These are phyloP conservation scores for Podospora comata DNA, from an alignment of 495 filamentous ascomycete genomes.

Conservation along the genomic window DNA sequence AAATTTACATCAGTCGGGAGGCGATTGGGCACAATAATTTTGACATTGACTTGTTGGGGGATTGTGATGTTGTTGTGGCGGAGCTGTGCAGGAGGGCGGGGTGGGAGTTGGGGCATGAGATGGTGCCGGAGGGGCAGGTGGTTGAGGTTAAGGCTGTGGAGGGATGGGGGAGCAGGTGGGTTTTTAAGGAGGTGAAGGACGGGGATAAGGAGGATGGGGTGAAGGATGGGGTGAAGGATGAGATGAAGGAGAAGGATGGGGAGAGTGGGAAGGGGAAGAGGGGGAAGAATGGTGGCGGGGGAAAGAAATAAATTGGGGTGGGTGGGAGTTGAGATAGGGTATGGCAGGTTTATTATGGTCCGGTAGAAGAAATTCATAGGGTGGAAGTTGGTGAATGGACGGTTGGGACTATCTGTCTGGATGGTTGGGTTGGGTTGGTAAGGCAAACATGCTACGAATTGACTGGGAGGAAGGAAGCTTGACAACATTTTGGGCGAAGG, in stretches of 20 bases:
- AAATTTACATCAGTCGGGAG: conserved; percentile 90
- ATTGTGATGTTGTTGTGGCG: conserved; percentile 86
- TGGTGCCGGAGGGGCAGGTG: conserved; percentile 69
- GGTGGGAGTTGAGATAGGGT: too few species aligned
- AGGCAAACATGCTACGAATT: too few species aligned
- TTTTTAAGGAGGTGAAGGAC: conserved; percentile 2
- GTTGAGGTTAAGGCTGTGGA: conserved; percentile 36
- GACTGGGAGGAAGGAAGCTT: too few species aligned
- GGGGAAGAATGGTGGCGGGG: not conserved
- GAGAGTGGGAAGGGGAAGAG: not conserved
- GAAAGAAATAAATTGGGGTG: not conserved
- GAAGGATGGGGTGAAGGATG: not conserved
- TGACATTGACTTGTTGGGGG: conserved; percentile 89
- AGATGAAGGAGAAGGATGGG: not conserved
- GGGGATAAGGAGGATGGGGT: not conserved
- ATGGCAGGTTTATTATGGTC: too few species aligned
- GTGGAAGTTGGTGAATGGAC: too few species aligned
- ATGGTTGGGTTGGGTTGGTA: too few species aligned
- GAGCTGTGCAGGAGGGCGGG: conserved; percentile 83
- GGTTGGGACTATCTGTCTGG: too few species aligned
- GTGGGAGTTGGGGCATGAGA: conserved; percentile 86
- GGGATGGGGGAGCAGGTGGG: not conserved
- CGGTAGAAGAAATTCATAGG: too few species aligned
- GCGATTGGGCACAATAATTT: conserved; percentile 88
- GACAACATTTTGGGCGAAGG: too few species aligned